A percentile compares a stretch with the other conserved stretches of the same genome.
phyloP scores from a whole-genome alignment of 495 filamentous ascomycete genomes.

The Bombardia bombarda region DNA sequence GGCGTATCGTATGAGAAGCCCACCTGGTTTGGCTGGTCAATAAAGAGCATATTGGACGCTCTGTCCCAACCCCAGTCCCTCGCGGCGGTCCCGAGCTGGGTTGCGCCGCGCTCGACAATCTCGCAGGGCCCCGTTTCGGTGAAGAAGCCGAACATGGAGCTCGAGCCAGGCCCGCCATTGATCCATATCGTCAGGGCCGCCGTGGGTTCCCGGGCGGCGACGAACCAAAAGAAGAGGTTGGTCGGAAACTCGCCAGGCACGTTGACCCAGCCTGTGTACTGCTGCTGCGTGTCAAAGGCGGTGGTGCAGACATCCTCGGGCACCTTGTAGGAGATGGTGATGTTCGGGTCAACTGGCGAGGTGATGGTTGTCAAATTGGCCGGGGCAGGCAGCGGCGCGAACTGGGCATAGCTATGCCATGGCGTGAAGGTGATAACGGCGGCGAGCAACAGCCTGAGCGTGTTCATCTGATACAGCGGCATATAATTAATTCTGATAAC shows the following conservation, averaged over 20 bases:
- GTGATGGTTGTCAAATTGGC: conserved; percentile 40
- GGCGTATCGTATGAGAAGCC: conserved; percentile 50
- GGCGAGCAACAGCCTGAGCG: background rate
- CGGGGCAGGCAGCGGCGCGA: background rate
- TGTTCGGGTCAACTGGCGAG: conserved; percentile 49
- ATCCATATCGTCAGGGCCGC: conserved; percentile 61
- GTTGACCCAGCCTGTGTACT: conserved; percentile 44
- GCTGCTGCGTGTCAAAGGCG: conserved; percentile 47
- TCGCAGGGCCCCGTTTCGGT: conserved; percentile 45
- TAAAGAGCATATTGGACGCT: conserved; percentile 65
- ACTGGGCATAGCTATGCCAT: conserved; percentile 8
- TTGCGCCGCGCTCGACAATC: conserved; percentile 39
- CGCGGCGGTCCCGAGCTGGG: conserved; percentile 35
- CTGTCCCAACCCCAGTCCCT: conserved; percentile 60
- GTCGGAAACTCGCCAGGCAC: conserved; percentile 49
- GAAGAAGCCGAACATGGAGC: conserved; percentile 63
- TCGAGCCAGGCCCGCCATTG: conserved; percentile 58
- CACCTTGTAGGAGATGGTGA: conserved; percentile 53
- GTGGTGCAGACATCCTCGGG: conserved; percentile 46
- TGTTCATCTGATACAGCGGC: background rate
- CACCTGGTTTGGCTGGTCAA: conserved; percentile 58
- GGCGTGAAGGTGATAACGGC: background rate
- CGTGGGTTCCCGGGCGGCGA: conserved; percentile 53
- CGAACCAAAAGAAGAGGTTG: conserved; percentile 73
- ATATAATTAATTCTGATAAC: too few relatives aligned